Percentiles rank a stretch among this genome's conserved stretches.
phyloP scores from a whole-genome alignment of 2,329 filamentous ascomycete genomes.

The Venturiaceae sp. region DNA sequence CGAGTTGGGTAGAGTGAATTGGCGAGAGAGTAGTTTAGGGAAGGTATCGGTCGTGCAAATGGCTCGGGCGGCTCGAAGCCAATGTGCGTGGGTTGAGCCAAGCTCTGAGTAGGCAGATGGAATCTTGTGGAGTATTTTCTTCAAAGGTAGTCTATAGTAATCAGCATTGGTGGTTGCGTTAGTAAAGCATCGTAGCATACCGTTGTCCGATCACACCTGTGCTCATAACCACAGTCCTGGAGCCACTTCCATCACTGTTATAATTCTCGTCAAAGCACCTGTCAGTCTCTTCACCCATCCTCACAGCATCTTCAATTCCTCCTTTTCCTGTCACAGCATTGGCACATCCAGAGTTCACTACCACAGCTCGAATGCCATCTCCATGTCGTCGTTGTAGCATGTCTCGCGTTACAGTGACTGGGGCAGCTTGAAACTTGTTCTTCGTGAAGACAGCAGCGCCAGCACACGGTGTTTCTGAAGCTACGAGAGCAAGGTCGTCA shows the following conservation, averaged over 20 bases:
- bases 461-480: conserved; percentile 75
- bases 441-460: conserved; percentile 93
- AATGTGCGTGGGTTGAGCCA: conserved; percentile 69
- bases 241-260: conserved; percentile 34
- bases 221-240: conserved; percentile 87
- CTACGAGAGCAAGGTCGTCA: conserved; percentile 81
- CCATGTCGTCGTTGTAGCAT: conserved; percentile 59
- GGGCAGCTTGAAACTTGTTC: conserved; percentile 96
- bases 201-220: conserved; percentile 95
- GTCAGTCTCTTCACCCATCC: conserved; percentile 75
- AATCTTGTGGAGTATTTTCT: conserved; percentile 78
- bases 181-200: conserved; percentile 26
- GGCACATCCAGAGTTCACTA: conserved; percentile 93
- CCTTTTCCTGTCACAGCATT: conserved; percentile 93
- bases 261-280: conserved; percentile 38
- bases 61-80: conserved; percentile 76
- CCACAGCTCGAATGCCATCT: conserved; percentile 64
- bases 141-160: conserved; percentile 62
- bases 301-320: conserved; percentile 76
- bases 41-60: conserved; percentile 99
- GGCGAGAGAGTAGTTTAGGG: conserved; percentile 81
- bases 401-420: conserved; percentile 74
- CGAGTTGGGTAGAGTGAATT: conserved; percentile 76
- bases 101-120: conserved; percentile 64
- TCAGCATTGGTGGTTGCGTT: background rate